Evolutionary conservation across 257 asterid species (phyloP).

Genomic region (Avicennia marina): DNA sequence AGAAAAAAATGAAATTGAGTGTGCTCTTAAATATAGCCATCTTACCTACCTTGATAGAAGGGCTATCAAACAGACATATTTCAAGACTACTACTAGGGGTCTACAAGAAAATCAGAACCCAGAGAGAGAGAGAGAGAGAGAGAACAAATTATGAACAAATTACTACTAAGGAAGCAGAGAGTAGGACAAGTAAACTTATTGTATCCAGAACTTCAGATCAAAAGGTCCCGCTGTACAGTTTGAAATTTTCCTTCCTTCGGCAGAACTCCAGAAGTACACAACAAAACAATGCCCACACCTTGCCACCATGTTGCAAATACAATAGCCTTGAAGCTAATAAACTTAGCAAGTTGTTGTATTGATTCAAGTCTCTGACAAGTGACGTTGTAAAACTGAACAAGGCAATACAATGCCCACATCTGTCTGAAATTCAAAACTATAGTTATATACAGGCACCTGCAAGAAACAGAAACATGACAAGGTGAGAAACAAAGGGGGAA

Average conservation of each 20-base stretch:
- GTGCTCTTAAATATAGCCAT: too few relatives aligned
- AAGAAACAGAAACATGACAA: constrained; percentile 9
- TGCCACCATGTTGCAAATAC: constrained; percentile 99
- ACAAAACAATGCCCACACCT: constrained; percentile 83
- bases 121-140: too few relatives aligned
- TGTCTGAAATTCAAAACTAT: constrained; percentile 83
- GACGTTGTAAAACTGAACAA: constrained; percentile 80
- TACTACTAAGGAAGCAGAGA: not conserved
- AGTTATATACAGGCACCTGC: constrained; percentile 87
- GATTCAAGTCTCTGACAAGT: constrained; percentile 63
- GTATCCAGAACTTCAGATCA: too few relatives aligned
- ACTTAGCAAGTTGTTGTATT: constrained; percentile 92
- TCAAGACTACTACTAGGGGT: too few relatives aligned
- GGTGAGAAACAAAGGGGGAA: not conserved
- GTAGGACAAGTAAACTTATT: not conserved
- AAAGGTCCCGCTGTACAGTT: constrained; percentile 74
- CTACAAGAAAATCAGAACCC: too few relatives aligned
- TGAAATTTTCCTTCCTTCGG: constrained; percentile 62
- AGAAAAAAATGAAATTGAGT: too few relatives aligned
- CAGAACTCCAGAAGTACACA: constrained; percentile 50
- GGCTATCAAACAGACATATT: too few relatives aligned
- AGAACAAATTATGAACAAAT: too few relatives aligned
- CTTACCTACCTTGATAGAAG: too few relatives aligned
- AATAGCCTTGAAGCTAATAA: constrained; percentile 93
- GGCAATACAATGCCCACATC: constrained; percentile 96